phyloP scores from a whole-genome alignment of 2,329 filamentous ascomycete genomes.

The Sporothrix brunneoviolacea region DNA sequence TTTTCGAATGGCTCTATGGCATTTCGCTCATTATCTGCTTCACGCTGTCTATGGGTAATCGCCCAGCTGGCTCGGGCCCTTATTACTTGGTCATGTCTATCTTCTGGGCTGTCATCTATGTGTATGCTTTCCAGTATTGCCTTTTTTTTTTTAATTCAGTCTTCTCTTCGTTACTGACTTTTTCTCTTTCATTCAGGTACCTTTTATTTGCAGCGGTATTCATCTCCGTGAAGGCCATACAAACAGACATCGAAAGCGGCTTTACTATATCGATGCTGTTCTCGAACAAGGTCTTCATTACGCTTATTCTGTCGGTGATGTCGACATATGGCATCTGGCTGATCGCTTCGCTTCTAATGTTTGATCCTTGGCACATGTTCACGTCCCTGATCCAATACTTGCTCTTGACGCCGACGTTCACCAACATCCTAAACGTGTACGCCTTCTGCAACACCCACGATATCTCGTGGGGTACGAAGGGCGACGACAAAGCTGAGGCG shows the following conservation, averaged over 20 bases:
- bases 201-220: constrained; percentile 92
- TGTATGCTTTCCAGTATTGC: constrained; percentile 45
- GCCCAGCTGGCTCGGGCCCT: constrained; percentile 86
- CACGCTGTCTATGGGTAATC: constrained; percentile 87
- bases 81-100: constrained; percentile 97
- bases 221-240: constrained; percentile 83
- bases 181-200: constrained; percentile 50
- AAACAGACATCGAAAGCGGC: constrained; percentile 58
- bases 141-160: not conserved
- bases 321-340: constrained; percentile 94
- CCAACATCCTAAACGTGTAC: constrained; percentile 98
- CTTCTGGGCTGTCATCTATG: constrained; percentile 96
- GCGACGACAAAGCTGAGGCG: constrained; percentile 91
- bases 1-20: constrained; percentile 96
- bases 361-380: constrained; percentile 99
- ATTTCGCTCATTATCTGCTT: constrained; percentile 90
- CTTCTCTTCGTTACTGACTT: constrained; percentile 18
- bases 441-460: constrained; percentile 80
- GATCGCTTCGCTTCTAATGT: constrained; percentile 83
- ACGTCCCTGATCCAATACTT: constrained; percentile 95
- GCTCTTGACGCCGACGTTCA: constrained; percentile 89
- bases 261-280: constrained; percentile 72
- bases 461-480: constrained; percentile 96
- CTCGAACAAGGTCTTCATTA: constrained; percentile 84
- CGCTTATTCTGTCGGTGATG: constrained; percentile 82